Base-by-base conservation (phyloP, 2,329 filamentous ascomycete genomes). In the Leptographium radiaticola region DNA sequence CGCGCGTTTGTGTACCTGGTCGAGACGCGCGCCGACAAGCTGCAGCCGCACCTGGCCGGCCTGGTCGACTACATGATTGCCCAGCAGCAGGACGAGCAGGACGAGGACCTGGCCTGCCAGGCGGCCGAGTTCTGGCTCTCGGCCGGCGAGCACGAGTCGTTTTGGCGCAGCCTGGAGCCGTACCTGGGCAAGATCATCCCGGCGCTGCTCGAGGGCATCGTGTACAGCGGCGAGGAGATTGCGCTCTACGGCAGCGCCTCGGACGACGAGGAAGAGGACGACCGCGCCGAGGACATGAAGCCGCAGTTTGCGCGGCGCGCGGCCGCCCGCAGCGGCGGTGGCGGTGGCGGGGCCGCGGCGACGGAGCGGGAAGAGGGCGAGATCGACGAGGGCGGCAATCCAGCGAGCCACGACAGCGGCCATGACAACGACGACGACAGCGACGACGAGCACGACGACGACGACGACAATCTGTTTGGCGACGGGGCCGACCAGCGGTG, bases 51-150 rank as follows among this genome's bases (percentile, higher is more conserved):
- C 66, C 85, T 97, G 65, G 75, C 79, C 52, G 90, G 87, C 7
- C 75, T 98, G 54, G 89, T 98, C 34, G 87, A 94, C 64, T 98
- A 96, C 65, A 93, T 96, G 67, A 80, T 97, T 55, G 75, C 81
- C 34, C 93, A 98, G 66, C 93, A 98, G 67, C 82, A 85, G 67
- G 85, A 84, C 58, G 85, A 84, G 57, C 83, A 90, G 31, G 90
- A 97, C 59, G 84, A 90, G 53, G 89, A 97, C 44, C 75, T 98
- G 55, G 89, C 91, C 40, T 83, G 94, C 59, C 93, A 98, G 66
- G 93, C 93, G 10, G 89, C 93, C 6, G 93, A 98, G 67, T 98
- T 98, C 65, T 98, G 94, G 89, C 80, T 98, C 46, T 89, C 89
- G 42, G 84, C 95, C 20, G 90, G 89, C 56, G 93, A 96, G 66